Percentiles rank a stretch among this genome's conserved stretches.
These are phyloP conservation scores for Mycosphaerelloides madeirae DNA, from an alignment of 2,329 filamentous ascomycete species.

Conservation along the genomic window DNA sequence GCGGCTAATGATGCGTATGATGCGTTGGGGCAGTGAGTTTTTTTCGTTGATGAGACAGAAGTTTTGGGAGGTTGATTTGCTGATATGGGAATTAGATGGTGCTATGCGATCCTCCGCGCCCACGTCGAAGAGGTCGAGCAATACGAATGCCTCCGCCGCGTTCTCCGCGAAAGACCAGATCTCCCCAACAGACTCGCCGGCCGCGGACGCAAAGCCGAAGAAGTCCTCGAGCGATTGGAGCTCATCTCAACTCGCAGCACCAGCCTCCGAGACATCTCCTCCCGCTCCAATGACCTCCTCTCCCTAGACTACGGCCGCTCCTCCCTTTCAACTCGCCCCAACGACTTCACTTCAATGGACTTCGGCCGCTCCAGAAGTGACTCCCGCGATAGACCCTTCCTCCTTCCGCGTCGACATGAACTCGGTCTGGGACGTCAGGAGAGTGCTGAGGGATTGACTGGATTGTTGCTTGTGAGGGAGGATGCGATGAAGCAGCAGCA, in stretches of 20 bases:
- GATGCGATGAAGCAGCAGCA: constrained; percentile 1
- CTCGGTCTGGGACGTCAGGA: background rate
- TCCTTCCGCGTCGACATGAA: background rate
- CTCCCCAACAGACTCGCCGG: constrained; percentile 5
- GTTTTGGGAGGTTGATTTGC: too few species aligned
- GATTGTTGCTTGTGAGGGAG: constrained; percentile 1
- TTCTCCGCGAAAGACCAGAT: constrained; percentile 6
- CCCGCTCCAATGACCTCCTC: too few species aligned
- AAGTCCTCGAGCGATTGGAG: constrained; percentile 5
- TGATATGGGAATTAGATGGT: constrained; percentile 1
- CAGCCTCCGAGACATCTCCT: too few species aligned
- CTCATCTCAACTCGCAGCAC: too few species aligned
- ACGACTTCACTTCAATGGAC: background rate
- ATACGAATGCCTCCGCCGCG: constrained; percentile 5
- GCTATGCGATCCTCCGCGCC: constrained; percentile 7
- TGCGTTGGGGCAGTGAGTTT: too few species aligned
- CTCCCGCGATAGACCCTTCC: background rate
- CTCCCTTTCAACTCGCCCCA: too few species aligned
- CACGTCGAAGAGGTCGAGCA: constrained; percentile 3
- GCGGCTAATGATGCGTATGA: background rate
- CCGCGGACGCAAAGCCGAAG: constrained; percentile 5
- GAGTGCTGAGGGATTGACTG: background rate
- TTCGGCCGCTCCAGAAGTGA: background rate
- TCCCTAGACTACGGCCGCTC: too few species aligned
- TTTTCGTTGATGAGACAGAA: background rate